Evolutionary conservation across 352 stramenopile genomes (phyloP).

Genomic region (Globisporangium iwayamae): DNA sequence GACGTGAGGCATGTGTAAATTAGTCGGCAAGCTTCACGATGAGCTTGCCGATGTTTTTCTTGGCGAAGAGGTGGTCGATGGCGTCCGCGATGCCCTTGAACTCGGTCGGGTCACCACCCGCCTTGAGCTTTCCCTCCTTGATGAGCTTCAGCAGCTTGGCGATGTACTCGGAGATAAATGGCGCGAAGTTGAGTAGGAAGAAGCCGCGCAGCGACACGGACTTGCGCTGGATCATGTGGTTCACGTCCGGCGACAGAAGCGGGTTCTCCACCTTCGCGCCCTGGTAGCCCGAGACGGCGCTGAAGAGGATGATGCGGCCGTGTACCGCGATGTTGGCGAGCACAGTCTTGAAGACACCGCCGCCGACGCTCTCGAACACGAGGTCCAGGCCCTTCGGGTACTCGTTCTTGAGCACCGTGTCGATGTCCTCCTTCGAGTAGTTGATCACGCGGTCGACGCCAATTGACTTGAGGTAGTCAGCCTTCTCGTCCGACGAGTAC

Average conservation of each 20-base stretch:
- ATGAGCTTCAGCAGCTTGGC: conserved; percentile 37
- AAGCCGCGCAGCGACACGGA: conserved; percentile 35
- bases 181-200: conserved; percentile 29
- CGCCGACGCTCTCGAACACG: conserved; percentile 43
- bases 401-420: conserved; percentile 40
- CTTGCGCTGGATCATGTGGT: conserved; percentile 12
- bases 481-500: conserved; percentile 70
- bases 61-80: conserved; percentile 49
- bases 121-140: conserved; percentile 37
- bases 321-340: conserved; percentile 27
- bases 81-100: conserved; percentile 45
- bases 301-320: conserved; percentile 42
- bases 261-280: conserved; percentile 24
- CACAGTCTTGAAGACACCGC: conserved; percentile 34
- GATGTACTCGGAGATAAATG: conserved; percentile 35
- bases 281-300: conserved; percentile 37
- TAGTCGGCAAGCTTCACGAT: conserved; percentile 38
- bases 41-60: conserved; percentile 60
- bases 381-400: conserved; percentile 39
- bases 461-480: conserved; percentile 49
- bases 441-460: conserved; percentile 65
- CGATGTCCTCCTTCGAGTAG: conserved; percentile 60
- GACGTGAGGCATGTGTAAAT: conserved; percentile 1
- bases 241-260: conserved; percentile 10
- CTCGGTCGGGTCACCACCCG: conserved; percentile 28